Conservation (phyloP, 495 filamentous ascomycete species). For the Thermothielavioides terrestris region DNA sequence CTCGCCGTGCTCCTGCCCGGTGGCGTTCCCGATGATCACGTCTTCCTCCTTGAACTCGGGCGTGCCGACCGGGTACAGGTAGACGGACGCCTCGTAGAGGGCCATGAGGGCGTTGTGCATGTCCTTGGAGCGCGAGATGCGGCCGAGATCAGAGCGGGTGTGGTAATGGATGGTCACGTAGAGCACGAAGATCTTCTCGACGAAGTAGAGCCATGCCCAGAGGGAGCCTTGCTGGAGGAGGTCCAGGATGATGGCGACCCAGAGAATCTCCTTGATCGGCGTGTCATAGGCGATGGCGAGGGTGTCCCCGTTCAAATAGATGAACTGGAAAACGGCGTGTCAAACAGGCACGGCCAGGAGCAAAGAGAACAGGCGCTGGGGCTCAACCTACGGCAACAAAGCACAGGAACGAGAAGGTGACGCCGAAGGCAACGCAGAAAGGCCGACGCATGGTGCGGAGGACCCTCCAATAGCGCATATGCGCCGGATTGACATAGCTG, state of each 20-base stretch:
- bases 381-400: conserved; percentile 8
- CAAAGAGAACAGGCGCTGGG: background rate
- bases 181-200: conserved; percentile 62
- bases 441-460: conserved; percentile 17
- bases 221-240: conserved; percentile 18
- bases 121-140: conserved; percentile 63
- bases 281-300: conserved; percentile 5
- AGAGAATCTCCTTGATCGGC: background rate
- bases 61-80: conserved; percentile 22
- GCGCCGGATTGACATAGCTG: conserved; percentile 24
- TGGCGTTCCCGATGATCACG: conserved; percentile 23
- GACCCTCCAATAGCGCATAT: conserved; percentile 23
- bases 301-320: conserved; percentile 3
- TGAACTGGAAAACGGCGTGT: conserved; percentile 1
- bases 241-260: conserved; percentile 16
- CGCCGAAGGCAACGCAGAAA: conserved; percentile 11
- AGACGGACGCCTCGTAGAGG: conserved; percentile 62
- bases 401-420: conserved; percentile 8
- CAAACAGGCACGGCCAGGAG: background rate
- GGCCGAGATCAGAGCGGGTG: conserved; percentile 56
- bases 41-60: conserved; percentile 22
- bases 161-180: conserved; percentile 79
- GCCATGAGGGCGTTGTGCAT: conserved; percentile 57
- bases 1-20: conserved; percentile 17
- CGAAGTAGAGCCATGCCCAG: conserved; percentile 45